A percentile compares a stretch with the other conserved stretches of the same genome.
Conservation (phyloP, 495 filamentous ascomycete species). For the Trichoderma virens region DNA sequence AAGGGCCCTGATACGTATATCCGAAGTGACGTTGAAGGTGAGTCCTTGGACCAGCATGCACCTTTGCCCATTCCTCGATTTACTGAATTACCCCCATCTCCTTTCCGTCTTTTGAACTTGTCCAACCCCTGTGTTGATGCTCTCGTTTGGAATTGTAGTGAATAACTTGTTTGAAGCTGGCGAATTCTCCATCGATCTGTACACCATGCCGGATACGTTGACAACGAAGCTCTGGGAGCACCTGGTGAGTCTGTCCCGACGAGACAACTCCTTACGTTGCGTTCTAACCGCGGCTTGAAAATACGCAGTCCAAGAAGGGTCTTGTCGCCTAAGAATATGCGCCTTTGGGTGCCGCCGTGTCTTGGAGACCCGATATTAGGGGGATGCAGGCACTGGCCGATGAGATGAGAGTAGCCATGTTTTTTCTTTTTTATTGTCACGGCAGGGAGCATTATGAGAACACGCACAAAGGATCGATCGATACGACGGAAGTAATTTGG, state of each 20-base stretch:
- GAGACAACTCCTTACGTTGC: too few relatives aligned
- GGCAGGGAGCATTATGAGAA: constrained; percentile 3
- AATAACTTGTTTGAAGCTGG: constrained; percentile 53
- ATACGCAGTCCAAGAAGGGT: constrained; percentile 11
- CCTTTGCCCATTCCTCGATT: background rate
- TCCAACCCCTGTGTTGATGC: constrained; percentile 7
- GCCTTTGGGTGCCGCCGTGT: background rate
- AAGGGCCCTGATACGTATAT: constrained; percentile 88
- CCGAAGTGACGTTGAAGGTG: constrained; percentile 93
- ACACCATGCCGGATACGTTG: constrained; percentile 77
- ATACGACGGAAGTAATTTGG: constrained; percentile 3
- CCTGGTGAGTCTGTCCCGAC: constrained; percentile 22
- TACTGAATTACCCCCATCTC: background rate
- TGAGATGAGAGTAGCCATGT: background rate
- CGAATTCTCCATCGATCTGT: constrained; percentile 97
- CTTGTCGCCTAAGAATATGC: constrained; percentile 8
- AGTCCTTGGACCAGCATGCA: constrained; percentile 24
- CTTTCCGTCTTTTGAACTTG: background rate
- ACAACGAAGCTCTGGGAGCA: constrained; percentile 94
- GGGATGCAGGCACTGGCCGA: background rate
- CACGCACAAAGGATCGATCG: background rate
- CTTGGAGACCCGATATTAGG: background rate
- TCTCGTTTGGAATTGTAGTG: constrained; percentile 9
- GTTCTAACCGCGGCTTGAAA: too few relatives aligned
- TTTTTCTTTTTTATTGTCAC: background rate